Evolutionary conservation across 2,329 filamentous ascomycete species (phyloP).

Genomic region (Fusarium pseudoanthophilum): DNA sequence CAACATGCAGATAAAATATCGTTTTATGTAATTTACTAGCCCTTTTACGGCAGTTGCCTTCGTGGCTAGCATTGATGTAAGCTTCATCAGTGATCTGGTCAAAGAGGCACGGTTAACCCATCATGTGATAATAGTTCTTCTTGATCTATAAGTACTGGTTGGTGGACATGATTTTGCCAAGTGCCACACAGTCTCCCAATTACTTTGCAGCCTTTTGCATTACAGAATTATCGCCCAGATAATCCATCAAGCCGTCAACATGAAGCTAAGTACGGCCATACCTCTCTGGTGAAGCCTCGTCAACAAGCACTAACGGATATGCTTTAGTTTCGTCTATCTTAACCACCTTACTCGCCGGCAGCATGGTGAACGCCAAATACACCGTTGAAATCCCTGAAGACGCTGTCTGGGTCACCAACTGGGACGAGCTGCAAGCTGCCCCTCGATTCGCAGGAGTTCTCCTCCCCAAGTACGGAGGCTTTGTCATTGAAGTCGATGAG

Average conservation of each 20-base stretch:
- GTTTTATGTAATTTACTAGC: neutral
- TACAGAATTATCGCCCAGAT: neutral
- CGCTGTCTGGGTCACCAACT: neutral
- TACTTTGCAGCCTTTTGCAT: neutral
- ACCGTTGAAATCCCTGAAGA: fast-evolving
- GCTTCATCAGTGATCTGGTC: neutral
- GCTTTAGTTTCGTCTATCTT: fast-evolving
- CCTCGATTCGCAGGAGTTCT: neutral
- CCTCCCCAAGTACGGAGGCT: neutral
- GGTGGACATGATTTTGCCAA: fast-evolving
- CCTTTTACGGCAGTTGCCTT: too few species aligned
- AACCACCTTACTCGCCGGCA: fast-evolving
- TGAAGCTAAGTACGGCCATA: neutral
- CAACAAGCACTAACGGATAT: fast-evolving
- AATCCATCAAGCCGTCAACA: neutral
- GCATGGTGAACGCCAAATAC: fast-evolving
- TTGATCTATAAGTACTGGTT: neutral
- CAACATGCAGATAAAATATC: too few species aligned
- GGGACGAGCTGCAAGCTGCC: neutral
- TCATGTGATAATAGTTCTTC: neutral
- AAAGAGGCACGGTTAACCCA: fast-evolving
- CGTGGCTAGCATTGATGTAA: neutral
- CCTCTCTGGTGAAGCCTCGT: fast-evolving
- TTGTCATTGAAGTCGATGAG: neutral
- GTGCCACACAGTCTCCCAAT: fast-evolving